A percentile compares a stretch with the other conserved stretches of the same genome.
Conservation (phyloP, 2,329 filamentous ascomycete species). For the Verticillium klebahnii region DNA sequence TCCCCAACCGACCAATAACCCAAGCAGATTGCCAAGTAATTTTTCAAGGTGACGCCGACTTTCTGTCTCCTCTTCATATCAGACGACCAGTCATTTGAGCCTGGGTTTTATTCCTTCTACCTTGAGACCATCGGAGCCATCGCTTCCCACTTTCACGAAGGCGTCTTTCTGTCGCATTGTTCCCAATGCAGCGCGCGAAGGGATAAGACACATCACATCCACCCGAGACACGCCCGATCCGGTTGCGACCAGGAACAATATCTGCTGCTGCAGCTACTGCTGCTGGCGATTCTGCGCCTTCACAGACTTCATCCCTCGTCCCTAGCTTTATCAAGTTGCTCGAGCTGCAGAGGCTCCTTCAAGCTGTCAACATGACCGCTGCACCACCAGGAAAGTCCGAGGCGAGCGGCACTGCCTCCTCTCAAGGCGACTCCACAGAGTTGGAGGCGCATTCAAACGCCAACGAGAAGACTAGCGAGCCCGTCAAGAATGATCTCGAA, state of each 20-base stretch:
- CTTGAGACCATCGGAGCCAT: too few relatives aligned
- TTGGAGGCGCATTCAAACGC: constrained; percentile 4
- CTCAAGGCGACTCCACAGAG: constrained; percentile 25
- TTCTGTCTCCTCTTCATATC: too few relatives aligned
- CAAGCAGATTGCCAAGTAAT: too few relatives aligned
- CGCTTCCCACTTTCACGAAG: too few relatives aligned
- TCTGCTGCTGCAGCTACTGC: background rate
- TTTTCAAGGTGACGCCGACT: too few relatives aligned
- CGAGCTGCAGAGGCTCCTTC: background rate
- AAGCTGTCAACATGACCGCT: constrained; percentile 3
- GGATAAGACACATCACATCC: background rate
- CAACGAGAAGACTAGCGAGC: constrained; percentile 10
- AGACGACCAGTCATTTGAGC: too few relatives aligned
- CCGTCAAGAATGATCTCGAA: constrained; percentile 22
- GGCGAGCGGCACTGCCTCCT: constrained; percentile 23
- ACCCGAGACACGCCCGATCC: background rate
- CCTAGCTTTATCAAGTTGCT: background rate
- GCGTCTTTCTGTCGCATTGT: background rate
- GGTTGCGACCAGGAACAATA: background rate
- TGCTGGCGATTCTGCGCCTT: background rate
- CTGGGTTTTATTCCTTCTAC: too few relatives aligned
- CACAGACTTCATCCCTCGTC: background rate
- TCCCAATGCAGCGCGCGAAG: background rate
- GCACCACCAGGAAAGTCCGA: constrained; percentile 17
- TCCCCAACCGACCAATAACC: background rate